phyloP scores from a whole-genome alignment of 1,139 yeast genomes.

The Debaryomyces nepalensis region DNA sequence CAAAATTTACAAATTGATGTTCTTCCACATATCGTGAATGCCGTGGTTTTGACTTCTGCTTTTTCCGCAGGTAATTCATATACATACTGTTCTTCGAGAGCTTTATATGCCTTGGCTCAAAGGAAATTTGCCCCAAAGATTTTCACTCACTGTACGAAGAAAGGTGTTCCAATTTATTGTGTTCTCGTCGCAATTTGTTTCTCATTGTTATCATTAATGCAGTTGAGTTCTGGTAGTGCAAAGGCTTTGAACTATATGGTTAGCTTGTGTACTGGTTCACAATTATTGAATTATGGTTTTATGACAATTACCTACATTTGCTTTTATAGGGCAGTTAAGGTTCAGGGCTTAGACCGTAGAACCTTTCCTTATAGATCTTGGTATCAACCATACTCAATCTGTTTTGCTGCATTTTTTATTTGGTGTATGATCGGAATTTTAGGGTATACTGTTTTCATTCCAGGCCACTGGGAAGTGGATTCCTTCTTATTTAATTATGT shows the following conservation, averaged over 20 bases:
- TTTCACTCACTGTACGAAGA: slow-evolving; percentile 46
- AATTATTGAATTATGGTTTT: slow-evolving; percentile 69
- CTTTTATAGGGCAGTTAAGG: slow-evolving; percentile 65
- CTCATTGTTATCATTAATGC: slow-evolving; percentile 35
- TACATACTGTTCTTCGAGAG: slow-evolving; percentile 49
- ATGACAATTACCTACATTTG: slow-evolving; percentile 62
- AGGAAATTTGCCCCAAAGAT: slow-evolving; percentile 47
- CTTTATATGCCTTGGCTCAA: slow-evolving; percentile 43
- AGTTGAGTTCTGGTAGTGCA: slow-evolving; percentile 41
- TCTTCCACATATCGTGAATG: slow-evolving; percentile 48
- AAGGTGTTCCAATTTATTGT: slow-evolving; percentile 64
- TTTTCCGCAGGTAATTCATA: slow-evolving; percentile 52
- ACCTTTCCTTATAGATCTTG: slow-evolving; percentile 36
- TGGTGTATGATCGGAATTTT: slow-evolving; percentile 43
- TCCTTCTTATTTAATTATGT: slow-evolving; percentile 48
- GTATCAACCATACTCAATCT: slow-evolving; percentile 40
- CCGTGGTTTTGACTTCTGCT: slow-evolving; percentile 39
- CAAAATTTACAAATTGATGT: slow-evolving; percentile 41
- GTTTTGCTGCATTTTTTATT: slow-evolving; percentile 34
- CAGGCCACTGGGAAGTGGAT: slow-evolving; percentile 34
- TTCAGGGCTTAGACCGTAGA: slow-evolving; percentile 37
- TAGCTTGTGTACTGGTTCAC: slow-evolving; percentile 78
- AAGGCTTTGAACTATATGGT: slow-evolving; percentile 77
- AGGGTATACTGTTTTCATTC: slow-evolving; percentile 46
- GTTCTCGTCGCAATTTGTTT: slow-evolving; percentile 40